Conservation (phyloP, 208 protist genomes). For the Leishmania tarentolae region DNA sequence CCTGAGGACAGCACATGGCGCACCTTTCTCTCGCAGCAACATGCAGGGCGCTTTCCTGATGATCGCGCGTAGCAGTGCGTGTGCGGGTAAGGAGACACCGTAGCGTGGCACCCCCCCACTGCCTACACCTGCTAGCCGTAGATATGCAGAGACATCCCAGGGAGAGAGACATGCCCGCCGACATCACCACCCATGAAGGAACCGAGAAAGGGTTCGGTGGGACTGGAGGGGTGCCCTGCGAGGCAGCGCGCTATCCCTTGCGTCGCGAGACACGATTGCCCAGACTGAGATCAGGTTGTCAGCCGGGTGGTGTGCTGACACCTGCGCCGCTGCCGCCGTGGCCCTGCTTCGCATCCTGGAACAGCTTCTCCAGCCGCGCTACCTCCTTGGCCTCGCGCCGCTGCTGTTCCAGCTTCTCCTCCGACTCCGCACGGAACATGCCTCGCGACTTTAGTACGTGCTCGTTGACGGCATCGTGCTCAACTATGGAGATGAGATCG, state of each 20-base stretch:
- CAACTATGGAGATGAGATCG: constrained; percentile 89
- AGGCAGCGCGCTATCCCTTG: constrained; percentile 9
- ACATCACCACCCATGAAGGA: background rate
- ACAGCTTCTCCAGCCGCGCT: constrained; percentile 68
- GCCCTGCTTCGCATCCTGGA: constrained; percentile 48
- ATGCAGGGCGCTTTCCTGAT: too few species aligned
- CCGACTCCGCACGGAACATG: constrained; percentile 61
- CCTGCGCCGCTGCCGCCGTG: background rate
- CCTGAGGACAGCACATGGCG: too few species aligned
- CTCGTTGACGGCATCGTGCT: constrained; percentile 82
- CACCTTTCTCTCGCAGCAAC: too few species aligned
- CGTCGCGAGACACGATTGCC: constrained; percentile 25
- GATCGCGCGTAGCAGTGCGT: too few species aligned
- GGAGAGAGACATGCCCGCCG: background rate
- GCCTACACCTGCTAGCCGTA: too few species aligned
- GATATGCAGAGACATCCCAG: background rate
- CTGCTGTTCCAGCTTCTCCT: constrained; percentile 48
- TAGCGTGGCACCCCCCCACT: too few species aligned
- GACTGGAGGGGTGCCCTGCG: background rate
- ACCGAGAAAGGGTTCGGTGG: background rate
- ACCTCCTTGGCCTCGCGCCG: constrained; percentile 50
- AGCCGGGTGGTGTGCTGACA: background rate
- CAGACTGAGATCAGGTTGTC: constrained; percentile 2
- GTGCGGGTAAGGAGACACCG: too few species aligned
- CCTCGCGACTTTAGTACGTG: constrained; percentile 57